phyloP scores from a whole-genome alignment of 306 rosid species.

The Dryas alaskensis region DNA sequence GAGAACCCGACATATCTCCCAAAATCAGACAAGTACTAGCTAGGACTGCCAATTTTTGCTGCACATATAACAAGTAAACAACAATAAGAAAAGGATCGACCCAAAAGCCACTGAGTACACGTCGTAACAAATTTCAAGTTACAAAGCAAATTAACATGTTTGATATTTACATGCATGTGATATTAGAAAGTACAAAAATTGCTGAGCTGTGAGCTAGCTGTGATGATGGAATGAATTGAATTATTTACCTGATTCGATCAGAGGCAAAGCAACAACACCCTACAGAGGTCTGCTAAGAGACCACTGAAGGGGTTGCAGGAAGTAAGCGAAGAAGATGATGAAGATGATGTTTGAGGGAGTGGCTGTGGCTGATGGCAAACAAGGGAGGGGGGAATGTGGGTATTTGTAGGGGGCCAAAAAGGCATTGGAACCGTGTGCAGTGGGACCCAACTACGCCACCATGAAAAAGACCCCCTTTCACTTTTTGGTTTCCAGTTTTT shows the following conservation, averaged over 20 bases:
- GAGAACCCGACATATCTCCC: constrained; percentile 31
- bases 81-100: background rate
- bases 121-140: constrained; percentile 31
- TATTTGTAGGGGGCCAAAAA: constrained; percentile 68
- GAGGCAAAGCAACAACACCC: constrained; percentile 32
- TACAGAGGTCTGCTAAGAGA: constrained; percentile 55
- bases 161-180: constrained; percentile 26
- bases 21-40: background rate
- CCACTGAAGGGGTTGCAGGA: constrained; percentile 38
- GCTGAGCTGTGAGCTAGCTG: background rate
- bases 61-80: constrained; percentile 26
- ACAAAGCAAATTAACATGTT: constrained; percentile 20
- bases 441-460: constrained; percentile 69
- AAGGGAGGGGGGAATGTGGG: constrained; percentile 37
- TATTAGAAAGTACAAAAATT: constrained; percentile 11
- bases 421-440: constrained; percentile 60
- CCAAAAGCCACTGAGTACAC: background rate
- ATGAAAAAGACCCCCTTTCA: constrained; percentile 22
- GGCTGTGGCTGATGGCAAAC: constrained; percentile 47
- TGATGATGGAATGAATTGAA: background rate
- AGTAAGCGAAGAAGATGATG: constrained; percentile 13
- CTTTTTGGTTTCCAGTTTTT: constrained; percentile 21
- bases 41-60: constrained; percentile 20
- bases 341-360: constrained; percentile 30
- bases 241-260: constrained; percentile 32